Evolutionary conservation across 345 rosid species (phyloP).

Genomic region (Eucalyptus erythrocorys): DNA sequence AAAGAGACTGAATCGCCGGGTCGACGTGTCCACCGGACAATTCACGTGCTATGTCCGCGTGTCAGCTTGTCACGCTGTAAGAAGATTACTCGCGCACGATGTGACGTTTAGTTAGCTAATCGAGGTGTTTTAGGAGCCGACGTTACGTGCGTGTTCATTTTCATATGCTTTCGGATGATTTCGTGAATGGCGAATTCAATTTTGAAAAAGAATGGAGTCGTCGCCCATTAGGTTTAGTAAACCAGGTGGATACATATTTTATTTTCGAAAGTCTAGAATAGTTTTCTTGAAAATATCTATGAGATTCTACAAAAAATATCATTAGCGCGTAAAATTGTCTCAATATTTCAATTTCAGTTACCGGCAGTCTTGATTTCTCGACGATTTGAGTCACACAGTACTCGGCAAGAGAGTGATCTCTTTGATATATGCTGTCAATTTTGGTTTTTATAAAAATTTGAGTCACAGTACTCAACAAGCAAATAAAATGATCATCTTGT

Average conservation of each 20-base stretch:
- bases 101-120: background rate
- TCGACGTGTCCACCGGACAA: background rate
- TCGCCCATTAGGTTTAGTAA: background rate
- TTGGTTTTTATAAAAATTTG: too few relatives aligned
- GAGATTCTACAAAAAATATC: background rate
- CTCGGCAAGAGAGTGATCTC: background rate
- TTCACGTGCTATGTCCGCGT: background rate
- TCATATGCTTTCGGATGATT: background rate
- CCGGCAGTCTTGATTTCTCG: accelerated
- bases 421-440: background rate
- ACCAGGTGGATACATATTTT: background rate
- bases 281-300: background rate
- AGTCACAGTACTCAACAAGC: too few relatives aligned
- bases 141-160: background rate
- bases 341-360: background rate
- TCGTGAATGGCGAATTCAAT: background rate
- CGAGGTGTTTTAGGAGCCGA: background rate
- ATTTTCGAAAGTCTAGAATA: background rate
- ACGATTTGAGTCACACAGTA: background rate
- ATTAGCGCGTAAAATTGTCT: background rate
- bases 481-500: too few relatives aligned
- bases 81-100: background rate
- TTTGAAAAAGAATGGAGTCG: background rate
- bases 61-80: background rate
- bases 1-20: background rate